phyloP scores from a whole-genome alignment of 2,329 filamentous ascomycete genomes.

The Stachybotrys elegans region DNA sequence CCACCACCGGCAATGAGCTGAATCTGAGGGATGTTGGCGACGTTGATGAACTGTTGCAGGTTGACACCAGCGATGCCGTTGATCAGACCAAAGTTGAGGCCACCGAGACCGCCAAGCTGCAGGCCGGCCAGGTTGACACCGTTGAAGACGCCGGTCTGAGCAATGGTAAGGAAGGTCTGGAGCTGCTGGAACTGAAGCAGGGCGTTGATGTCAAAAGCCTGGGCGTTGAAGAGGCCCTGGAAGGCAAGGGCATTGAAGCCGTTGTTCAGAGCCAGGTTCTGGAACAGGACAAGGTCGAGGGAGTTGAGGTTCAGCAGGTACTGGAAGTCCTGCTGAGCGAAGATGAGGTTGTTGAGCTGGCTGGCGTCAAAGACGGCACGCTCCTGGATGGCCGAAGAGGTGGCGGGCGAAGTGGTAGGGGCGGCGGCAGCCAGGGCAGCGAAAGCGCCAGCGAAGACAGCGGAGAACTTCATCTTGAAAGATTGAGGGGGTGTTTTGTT shows the following conservation, averaged over 20 bases:
- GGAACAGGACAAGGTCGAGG: slow-evolving; percentile 38
- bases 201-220: slow-evolving; percentile 34
- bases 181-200: slow-evolving; percentile 36
- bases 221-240: slow-evolving; percentile 33
- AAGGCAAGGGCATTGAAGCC: slow-evolving; percentile 40
- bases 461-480: slow-evolving; percentile 45
- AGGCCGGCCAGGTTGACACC: slow-evolving; percentile 20
- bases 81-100: slow-evolving; percentile 24
- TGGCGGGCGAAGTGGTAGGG: slow-evolving; percentile 21
- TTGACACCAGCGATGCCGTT: slow-evolving; percentile 19
- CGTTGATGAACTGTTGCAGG: slow-evolving; percentile 23
- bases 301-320: slow-evolving; percentile 43
- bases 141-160: slow-evolving; percentile 22
- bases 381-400: slow-evolving; percentile 28
- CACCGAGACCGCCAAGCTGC: slow-evolving; percentile 14
- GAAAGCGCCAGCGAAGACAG: slow-evolving; percentile 38
- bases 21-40: slow-evolving; percentile 17
- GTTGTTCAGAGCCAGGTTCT: slow-evolving; percentile 32
- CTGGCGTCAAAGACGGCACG: slow-evolving; percentile 32
- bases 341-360: slow-evolving; percentile 33
- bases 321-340: slow-evolving; percentile 35
- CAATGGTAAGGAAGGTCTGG: slow-evolving; percentile 30
- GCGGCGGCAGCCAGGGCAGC: slow-evolving; percentile 39
- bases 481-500: slow-evolving; percentile 14
- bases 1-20: background rate